phyloP scores from a whole-genome alignment of 208 protist genomes.

The Acanthamoeba healyi region DNA sequence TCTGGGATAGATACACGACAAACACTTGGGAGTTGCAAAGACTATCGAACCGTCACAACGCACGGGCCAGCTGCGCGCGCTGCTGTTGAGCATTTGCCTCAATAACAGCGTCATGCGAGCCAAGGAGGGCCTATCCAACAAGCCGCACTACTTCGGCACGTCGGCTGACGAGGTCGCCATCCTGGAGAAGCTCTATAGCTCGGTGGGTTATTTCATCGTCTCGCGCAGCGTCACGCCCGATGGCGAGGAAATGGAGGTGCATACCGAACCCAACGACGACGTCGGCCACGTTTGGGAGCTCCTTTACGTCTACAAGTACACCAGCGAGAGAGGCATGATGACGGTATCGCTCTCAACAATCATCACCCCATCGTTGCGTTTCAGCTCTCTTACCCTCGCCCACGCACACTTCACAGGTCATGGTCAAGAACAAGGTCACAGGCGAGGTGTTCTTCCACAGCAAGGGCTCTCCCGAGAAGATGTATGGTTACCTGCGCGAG shows the following conservation, averaged over 20 bases:
- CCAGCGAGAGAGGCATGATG: constrained; percentile 76
- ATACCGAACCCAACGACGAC: constrained; percentile 62
- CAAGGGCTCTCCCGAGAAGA: constrained; percentile 75
- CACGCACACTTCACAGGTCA: neutral
- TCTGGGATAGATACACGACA: constrained; percentile 69
- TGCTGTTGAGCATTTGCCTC: constrained; percentile 57
- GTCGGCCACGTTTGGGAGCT: constrained; percentile 35
- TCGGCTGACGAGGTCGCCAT: constrained; percentile 74
- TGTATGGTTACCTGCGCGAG: constrained; percentile 52
- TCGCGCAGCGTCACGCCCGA: constrained; percentile 63
- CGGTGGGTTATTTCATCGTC: constrained; percentile 67
- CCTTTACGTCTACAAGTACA: constrained; percentile 74
- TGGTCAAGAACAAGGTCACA: constrained; percentile 69
- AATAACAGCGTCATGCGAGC: constrained; percentile 74
- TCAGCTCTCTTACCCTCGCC: neutral
- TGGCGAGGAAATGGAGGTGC: constrained; percentile 64
- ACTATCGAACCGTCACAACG: neutral
- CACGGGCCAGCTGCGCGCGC: neutral
- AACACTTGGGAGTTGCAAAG: constrained; percentile 27
- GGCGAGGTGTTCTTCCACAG: constrained; percentile 68
- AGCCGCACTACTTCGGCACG: constrained; percentile 70
- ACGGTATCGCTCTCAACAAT: constrained; percentile 39
- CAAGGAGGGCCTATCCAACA: constrained; percentile 2
- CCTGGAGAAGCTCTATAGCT: constrained; percentile 50
- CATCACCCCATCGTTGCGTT: too few species aligned